Conservation (phyloP, 1,139 yeast species). For the Pichia sp. region DNA sequence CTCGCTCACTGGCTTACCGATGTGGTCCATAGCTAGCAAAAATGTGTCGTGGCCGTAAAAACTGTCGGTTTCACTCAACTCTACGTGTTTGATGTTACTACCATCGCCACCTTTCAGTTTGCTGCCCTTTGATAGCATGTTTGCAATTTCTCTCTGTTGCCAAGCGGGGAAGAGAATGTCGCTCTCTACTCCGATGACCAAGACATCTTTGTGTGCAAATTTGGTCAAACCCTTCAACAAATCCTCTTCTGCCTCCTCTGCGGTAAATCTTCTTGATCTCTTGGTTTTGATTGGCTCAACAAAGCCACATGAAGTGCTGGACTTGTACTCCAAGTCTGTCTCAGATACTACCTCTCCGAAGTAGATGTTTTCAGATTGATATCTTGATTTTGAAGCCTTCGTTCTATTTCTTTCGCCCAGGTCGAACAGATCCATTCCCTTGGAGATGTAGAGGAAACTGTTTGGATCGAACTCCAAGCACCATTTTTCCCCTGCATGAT, state of each 20-base stretch:
- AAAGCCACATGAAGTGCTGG: constrained; percentile 34
- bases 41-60: constrained; percentile 91
- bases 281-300: constrained; percentile 54
- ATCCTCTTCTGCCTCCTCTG: constrained; percentile 56
- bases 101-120: constrained; percentile 34
- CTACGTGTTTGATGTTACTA: constrained; percentile 54
- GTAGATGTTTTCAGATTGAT: constrained; percentile 35
- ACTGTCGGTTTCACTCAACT: constrained; percentile 69
- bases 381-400: constrained; percentile 41
- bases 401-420: constrained; percentile 51
- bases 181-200: constrained; percentile 87
- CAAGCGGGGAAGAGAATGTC: constrained; percentile 90
- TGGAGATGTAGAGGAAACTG: constrained; percentile 77
- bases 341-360: constrained; percentile 26
- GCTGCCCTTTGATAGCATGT: constrained; percentile 46
- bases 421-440: constrained; percentile 94
- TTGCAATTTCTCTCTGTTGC: constrained; percentile 85
- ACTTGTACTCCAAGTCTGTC: constrained; percentile 29
- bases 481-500: constrained; percentile 93
- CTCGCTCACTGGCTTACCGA: constrained; percentile 68
- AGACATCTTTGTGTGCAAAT: constrained; percentile 58
- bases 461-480: constrained; percentile 89
- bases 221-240: constrained; percentile 60
- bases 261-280: constrained; percentile 35
- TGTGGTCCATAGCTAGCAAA: constrained; percentile 67